Evolutionary conservation across 257 asterid genomes (phyloP), one percentile per base, ranked within the genome.

Genomic region (Mentha longifolia): DNA sequence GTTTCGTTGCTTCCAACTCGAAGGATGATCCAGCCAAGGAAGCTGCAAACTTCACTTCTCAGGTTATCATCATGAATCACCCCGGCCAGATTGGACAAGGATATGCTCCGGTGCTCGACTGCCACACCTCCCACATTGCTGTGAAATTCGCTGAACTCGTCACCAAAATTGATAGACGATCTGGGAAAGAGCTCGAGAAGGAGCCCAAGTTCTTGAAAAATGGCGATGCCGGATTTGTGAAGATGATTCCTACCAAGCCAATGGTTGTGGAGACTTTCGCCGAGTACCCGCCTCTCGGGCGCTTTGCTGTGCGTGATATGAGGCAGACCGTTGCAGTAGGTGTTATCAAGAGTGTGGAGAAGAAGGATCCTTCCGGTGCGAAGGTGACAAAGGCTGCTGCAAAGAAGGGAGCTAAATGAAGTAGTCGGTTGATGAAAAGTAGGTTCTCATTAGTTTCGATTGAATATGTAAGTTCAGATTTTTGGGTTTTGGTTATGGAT

Each of bases 371-470:
- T 0, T 39, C 83, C 1, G 95, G 95, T n/a, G 95, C 92, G 14
- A 88, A 88, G 86, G 87, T 88, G 71, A 87, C 94, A 77, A 87
- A 89, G 88, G 96, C 96, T 65, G 96, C 94, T 16, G 87, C 57
- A 14, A 89, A 89, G 89, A 87, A 87, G 81, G 87, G 87, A 19
- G 90, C 82, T 58, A 87, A 89, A 76, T 89, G 88, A 88, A 74
- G 14, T 7, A 74, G 14, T 7, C 19, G 13, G 7, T 28, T 28
- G 31, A 28, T 28, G 31, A 2, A 28, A 28, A 28, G 31, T 28
- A 28, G 31, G 31, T 28, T 28, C 31, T 19, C 9, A n/a, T 28
- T 33, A 16, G 3, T 56, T 30, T 65, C 33, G 17, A 28, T 43
- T 33, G 19, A 1, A 12, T 30, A 37, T 15, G 4, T 5, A 17